A percentile compares a stretch with the other conserved stretches of the same genome.
Evolutionary conservation across 176 grass and related monocot genomes (phyloP).

Genomic region (Bothriochloa decipiens): DNA sequence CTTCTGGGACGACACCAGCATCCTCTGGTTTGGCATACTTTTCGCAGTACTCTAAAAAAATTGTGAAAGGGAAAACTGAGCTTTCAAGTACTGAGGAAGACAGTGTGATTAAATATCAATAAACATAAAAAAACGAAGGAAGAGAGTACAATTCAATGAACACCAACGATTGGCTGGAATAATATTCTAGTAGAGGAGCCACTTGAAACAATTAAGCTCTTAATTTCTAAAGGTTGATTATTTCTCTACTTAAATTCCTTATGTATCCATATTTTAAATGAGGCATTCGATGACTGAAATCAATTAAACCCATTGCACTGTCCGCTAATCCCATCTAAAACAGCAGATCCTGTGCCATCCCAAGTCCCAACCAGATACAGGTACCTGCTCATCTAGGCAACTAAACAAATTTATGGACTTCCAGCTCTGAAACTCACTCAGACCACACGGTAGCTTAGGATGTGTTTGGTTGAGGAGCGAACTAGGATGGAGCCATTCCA

Average conservation of each 20-base stretch:
- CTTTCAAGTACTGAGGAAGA: neutral
- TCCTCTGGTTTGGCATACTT: conserved; percentile 82
- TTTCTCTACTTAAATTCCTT: conserved; percentile 12
- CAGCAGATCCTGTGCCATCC: neutral
- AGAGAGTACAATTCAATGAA: neutral
- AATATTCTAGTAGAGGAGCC: conserved; percentile 9
- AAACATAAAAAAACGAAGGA: neutral
- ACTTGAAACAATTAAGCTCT: neutral
- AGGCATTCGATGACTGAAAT: neutral
- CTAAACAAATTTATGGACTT: neutral
- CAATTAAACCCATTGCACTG: neutral
- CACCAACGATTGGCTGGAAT: neutral
- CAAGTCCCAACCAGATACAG: neutral
- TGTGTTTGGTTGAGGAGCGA: too few species aligned
- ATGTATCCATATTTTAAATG: conserved; percentile 2
- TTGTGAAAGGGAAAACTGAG: conserved; percentile 22
- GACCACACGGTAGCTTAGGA: neutral
- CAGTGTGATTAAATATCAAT: neutral
- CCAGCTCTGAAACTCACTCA: neutral
- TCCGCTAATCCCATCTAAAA: neutral
- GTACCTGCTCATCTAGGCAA: neutral
- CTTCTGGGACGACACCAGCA: conserved; percentile 57
- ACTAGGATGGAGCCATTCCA: too few species aligned
- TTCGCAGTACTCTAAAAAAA: conserved; percentile 65
- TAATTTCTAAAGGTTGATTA: neutral